These are phyloP conservation scores for Russula abietina DNA, from an alignment of 768 basidiomycete genomes.

Conservation along the genomic window DNA sequence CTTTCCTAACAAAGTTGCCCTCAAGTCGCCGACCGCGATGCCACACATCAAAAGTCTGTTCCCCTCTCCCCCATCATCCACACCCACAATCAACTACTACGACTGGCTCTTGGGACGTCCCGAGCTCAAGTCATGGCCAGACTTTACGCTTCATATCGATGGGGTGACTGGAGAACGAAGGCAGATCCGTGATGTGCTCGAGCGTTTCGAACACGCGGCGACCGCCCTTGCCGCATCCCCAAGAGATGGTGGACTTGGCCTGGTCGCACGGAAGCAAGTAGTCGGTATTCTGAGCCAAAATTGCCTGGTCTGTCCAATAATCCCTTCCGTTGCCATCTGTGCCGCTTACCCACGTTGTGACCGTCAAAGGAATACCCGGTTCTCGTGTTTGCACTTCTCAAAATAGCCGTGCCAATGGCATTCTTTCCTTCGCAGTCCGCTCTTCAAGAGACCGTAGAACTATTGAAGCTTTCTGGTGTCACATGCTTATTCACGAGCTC, in stretches of 20 bases:
- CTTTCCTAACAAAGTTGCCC: neutral
- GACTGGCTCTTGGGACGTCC: conserved; percentile 13
- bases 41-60: neutral
- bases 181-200: conserved; percentile 44
- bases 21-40: neutral
- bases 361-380: conserved; percentile 47
- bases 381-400: conserved; percentile 45
- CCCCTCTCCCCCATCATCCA: conserved; percentile 2
- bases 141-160: conserved; percentile 54
- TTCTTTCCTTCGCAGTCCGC: conserved; percentile 52
- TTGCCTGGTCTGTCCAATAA: conserved; percentile 45
- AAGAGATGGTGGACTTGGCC: conserved; percentile 49
- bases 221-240: conserved; percentile 43
- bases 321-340: neutral
- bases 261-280: conserved; percentile 38
- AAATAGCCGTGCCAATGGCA: conserved; percentile 46
- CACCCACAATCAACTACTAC: conserved; percentile 18
- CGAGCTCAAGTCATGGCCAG: conserved; percentile 28
- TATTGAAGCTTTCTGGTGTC: conserved; percentile 41
- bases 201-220: conserved; percentile 47
- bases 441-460: conserved; percentile 48
- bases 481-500: conserved; percentile 53
- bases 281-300: conserved; percentile 69
- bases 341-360: neutral
- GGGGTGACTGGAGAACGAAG: conserved; percentile 43